Base-by-base conservation (phyloP, 768 basidiomycete species). In the Sistotremastrum suecicum region DNA sequence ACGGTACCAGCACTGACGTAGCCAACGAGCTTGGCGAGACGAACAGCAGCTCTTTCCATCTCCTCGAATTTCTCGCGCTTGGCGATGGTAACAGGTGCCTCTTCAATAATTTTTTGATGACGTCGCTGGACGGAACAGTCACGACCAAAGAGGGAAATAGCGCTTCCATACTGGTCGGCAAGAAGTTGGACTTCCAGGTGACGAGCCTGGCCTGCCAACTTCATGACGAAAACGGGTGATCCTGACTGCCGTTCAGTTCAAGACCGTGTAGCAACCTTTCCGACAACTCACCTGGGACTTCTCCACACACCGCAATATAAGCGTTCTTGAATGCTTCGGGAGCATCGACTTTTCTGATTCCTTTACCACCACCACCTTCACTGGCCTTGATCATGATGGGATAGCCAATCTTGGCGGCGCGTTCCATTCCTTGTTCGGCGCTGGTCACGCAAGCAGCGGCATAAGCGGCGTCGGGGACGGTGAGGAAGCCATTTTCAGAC, bases 341-440 rank as follows among this genome's bases (percentile, higher is more conserved):
- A 41, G 68, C 66, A 42, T 94, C 88, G 31, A 99, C 95, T 67
- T 86, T 98, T 45, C 95, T 74, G 49, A 99, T 99, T 65, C 95
- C 95, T 64, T 99, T 99, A 48, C 95, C 95, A 63, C 95, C 95
- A 54, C 95, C 95, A 53, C 95, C 95, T 63, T 99, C 95, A 52
- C 86, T 90, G 4, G 95, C 95, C 70, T 99, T 99, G 69, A 99
- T 98, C 95, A 99, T 99, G 51, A 99, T 79, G 0, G 95, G 95
- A 73, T 76, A 98, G 7, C 94, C 92, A 43, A 99, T 95, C 59
- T 78, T 66, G 60, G 89, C 81, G 0, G 94, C 87, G 56, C 72
- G 78, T 50, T 68, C 63, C 47, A 98, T 60, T 20, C 95, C 95
- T 51, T 95, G 81, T 60, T 90, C 89, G 39, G 91, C 88, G 37